Conservation (phyloP, 371 early-diverging fungal genomes). For the Mucor mucedo region DNA sequence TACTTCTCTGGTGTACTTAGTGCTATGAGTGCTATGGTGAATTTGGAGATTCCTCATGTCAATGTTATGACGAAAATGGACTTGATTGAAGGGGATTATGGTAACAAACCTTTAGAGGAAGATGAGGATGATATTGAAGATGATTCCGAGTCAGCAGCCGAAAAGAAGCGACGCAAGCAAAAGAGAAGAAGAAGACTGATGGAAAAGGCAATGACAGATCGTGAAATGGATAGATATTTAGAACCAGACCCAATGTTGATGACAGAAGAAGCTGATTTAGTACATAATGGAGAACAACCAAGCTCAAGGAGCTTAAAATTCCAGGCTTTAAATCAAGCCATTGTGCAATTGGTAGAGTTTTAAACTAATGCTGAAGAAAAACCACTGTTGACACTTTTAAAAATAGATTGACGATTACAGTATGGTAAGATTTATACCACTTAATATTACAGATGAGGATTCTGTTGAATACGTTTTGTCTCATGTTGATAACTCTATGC, state of each 20-base stretch:
- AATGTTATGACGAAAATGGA: constrained; percentile 99
- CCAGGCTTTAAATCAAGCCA: constrained; percentile 85
- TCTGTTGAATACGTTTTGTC: constrained; percentile 85
- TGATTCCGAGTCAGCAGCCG: constrained; percentile 29
- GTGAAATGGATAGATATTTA: constrained; percentile 72
- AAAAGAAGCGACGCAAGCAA: constrained; percentile 37
- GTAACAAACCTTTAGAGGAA: constrained; percentile 35
- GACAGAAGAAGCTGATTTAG: constrained; percentile 75
- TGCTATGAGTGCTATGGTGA: constrained; percentile 94
- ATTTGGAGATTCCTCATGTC: constrained; percentile 94
- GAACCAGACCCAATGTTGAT: constrained; percentile 89
- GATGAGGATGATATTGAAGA: constrained; percentile 34
- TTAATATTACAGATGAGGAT: constrained; percentile 95
- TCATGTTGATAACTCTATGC: constrained; percentile 93
- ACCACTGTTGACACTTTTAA: neutral
- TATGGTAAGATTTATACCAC: constrained; percentile 94
- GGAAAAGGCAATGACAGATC: constrained; percentile 48
- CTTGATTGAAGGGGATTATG: constrained; percentile 67
- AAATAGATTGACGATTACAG: constrained; percentile 89
- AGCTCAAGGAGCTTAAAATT: constrained; percentile 71
- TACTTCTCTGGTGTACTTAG: constrained; percentile 95
- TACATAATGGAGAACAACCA: constrained; percentile 32
- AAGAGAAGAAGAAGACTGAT: constrained; percentile 39
- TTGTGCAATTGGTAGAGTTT: constrained; percentile 77
- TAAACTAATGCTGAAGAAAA: neutral